Evolutionary conservation across 306 rosid species (phyloP), one percentile per base, ranked within the genome.

Genomic region (Quercus mongolica): DNA sequence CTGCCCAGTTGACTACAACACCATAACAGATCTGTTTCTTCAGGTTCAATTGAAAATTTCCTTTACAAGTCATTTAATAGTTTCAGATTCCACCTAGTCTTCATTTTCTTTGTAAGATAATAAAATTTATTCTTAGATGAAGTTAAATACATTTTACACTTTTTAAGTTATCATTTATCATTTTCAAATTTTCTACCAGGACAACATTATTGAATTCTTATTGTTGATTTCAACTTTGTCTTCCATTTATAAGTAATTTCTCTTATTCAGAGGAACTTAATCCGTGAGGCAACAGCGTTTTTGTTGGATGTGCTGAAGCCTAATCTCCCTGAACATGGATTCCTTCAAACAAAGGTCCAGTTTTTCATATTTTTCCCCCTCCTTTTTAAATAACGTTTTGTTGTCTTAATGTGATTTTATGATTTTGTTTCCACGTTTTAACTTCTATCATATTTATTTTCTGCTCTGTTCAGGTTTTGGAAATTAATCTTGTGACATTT

Each of bases 261-360:
- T 64, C 10, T 15, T 13, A 10, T 59, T 23, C 87, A 96, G 98
- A 96, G 99, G 88, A 96, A 96, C 82, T 79, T 96, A 91, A 96
- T 96, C 72, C 97, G 98, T 7, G 99, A 96, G 96, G 99, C 99
- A 18, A 96, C 99, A 2, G 99, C 99, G 33, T 96, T 96, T 81
- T 87, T 96, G 33, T 85, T 96, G 61, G 99, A 96, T 81, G 99
- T 93, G 78, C 84, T 96, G 90, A 96, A 96, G 91, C 95, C 99
- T 78, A 93, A 96, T 88, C 87, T 90, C 21, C 99, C 99, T 1
- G 99, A 96, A 75, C 99, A 96, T 76, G 97, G 89, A 46, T 88
- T 35, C 88, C 94, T 96, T 82, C 99, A 96, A 82, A 89, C 99
- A 57, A 96, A 96, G 97, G 99, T 94, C 64, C 63, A 51, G 14